Conservation (phyloP, 139 green algal species). For the Tetraselmis striata region DNA sequence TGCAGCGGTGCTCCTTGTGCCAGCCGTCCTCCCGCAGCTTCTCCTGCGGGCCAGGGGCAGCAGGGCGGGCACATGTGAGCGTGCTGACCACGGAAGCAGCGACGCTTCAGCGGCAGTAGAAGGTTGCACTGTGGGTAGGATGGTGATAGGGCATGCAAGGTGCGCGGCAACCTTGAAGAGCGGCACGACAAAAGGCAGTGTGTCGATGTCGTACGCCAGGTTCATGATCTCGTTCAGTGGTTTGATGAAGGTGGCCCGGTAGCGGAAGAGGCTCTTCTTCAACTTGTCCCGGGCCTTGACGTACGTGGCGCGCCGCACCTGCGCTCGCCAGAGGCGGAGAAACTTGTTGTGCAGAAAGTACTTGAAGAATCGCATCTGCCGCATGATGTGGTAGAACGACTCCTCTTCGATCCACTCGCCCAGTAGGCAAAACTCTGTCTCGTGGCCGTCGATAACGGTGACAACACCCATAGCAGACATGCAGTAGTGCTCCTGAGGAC, state of each 20-base stretch:
- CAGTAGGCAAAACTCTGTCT: constrained; percentile 5
- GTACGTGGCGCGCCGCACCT: constrained; percentile 1
- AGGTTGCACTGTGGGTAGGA: too few species aligned
- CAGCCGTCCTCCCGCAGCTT: neutral
- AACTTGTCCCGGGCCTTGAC: constrained; percentile 1
- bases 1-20: constrained; percentile 4
- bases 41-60: too few species aligned
- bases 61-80: too few species aligned
- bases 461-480: constrained; percentile 2
- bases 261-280: constrained; percentile 7
- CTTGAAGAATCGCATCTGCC: constrained; percentile 14
- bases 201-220: constrained; percentile 3
- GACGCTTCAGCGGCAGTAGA: too few species aligned
- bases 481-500: constrained; percentile 7
- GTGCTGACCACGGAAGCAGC: too few species aligned
- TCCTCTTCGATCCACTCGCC: constrained; percentile 12
- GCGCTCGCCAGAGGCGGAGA: neutral
- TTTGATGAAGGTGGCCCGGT: neutral
- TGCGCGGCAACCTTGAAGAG: too few species aligned
- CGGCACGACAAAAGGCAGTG: neutral
- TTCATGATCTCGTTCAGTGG: constrained; percentile 1
- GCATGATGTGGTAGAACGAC: constrained; percentile 6
- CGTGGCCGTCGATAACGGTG: neutral
- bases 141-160: too few species aligned
- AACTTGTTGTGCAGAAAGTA: constrained; percentile 14